Base-by-base conservation (phyloP, 345 rosid species). In the Microcos paniculata region DNA sequence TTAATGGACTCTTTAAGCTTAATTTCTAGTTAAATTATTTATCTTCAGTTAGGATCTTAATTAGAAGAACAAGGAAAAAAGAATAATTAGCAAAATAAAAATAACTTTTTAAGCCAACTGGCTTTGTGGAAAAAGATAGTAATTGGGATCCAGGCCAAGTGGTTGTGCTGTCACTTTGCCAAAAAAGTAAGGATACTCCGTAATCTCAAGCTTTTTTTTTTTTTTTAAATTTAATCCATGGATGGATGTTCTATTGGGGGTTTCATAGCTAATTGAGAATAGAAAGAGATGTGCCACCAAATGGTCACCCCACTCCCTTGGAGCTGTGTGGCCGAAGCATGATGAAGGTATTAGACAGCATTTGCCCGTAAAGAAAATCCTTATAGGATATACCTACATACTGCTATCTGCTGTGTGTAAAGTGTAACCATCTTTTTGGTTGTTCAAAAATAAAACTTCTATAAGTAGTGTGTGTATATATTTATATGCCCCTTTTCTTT, bases 221-320 rank as follows among this genome's bases (percentile, higher is more conserved):
- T 48, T 8, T 49, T 42, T 55, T n/a, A n/a, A n/a, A n/a, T n/a
- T n/a, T n/a, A 19, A 3, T 18, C 7, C 8, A 6, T 21, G 15
- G 65, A 6, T 21, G 15, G 65, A 24, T 68, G 26, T 28, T 24
- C 21, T 8, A 14, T 4, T 23, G 52, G 38, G 26, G 35, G 4
- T 10, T 48, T 16, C 35, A 63, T 15, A 42, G 70, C 69, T 35
- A 74, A n/a, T 62, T 46, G 23, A 48, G 4, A 10, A 43, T n/a
- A 63, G 79, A 80, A 75, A 63, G 58, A 18, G 82, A 80, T 70
- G 49, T 62, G 53, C 78, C 23, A 75, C 73, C 71, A 53, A 51
- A 53, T 57, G 33, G 26, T n/a, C 58, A 53, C 26, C 26, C 26
- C 58, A 53, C 58, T 53, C 58, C 58, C 58, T 7, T 53, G 58